phyloP scores from a whole-genome alignment of 2,329 filamentous ascomycete species.

The Thermoascus crustaceus region DNA sequence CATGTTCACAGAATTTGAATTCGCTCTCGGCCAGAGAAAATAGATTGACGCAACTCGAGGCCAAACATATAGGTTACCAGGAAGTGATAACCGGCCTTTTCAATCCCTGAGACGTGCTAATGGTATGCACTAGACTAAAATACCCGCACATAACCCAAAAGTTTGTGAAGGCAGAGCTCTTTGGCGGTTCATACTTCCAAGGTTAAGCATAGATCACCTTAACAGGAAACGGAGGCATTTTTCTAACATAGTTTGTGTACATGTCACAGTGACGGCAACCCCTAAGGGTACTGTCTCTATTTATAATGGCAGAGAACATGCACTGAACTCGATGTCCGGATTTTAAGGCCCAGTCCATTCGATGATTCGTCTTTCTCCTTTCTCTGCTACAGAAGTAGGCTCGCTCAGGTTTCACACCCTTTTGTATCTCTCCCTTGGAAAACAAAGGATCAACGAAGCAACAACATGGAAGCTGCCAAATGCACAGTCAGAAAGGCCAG shows the following conservation, averaged over 20 bases:
- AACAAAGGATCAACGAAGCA: neutral
- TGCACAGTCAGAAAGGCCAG: constrained; percentile 10
- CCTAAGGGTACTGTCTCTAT: neutral
- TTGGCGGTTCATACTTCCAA: constrained; percentile 7
- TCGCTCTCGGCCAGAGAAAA: too few species aligned
- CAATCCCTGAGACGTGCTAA: too few species aligned
- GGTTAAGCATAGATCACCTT: neutral
- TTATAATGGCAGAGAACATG: constrained; percentile 5
- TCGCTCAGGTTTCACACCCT: too few species aligned
- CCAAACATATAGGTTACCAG: too few species aligned
- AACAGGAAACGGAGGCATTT: neutral
- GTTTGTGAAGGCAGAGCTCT: neutral
- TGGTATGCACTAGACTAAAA: too few species aligned
- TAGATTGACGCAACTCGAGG: too few species aligned
- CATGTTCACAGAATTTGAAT: too few species aligned
- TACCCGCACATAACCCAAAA: neutral
- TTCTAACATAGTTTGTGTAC: neutral
- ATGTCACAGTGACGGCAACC: constrained; percentile 7
- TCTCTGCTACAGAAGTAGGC: too few species aligned
- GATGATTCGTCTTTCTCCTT: too few species aligned
- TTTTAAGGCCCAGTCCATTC: too few species aligned
- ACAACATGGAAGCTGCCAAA: neutral
- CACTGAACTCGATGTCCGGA: neutral
- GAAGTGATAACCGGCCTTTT: too few species aligned
- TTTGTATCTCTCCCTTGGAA: too few species aligned